Conservation (phyloP, 257 asterid species). For the Rhazya stricta region DNA sequence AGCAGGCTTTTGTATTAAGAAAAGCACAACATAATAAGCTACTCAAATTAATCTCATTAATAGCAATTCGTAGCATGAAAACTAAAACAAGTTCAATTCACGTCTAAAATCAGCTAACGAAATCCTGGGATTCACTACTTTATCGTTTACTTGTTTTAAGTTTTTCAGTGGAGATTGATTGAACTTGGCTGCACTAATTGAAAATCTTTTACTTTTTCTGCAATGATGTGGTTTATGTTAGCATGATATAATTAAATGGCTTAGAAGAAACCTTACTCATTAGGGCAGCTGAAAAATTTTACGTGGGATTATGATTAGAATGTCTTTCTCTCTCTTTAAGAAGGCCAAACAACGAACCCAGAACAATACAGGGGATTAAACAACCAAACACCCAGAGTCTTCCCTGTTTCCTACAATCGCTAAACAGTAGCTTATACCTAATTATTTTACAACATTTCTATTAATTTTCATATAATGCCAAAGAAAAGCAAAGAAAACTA, state of each 20-base stretch:
- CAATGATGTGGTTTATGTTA: neutral
- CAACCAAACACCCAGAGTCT: neutral
- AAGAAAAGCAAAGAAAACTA: neutral
- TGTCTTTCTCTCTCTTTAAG: neutral
- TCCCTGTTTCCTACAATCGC: neutral
- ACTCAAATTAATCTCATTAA: neutral
- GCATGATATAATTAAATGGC: neutral
- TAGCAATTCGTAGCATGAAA: neutral
- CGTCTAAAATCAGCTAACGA: neutral
- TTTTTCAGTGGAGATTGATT: neutral
- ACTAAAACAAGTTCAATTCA: neutral
- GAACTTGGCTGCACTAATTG: neutral
- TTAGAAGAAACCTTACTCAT: conserved; percentile 12
- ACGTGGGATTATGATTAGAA: conserved; percentile 3
- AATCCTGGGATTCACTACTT: neutral
- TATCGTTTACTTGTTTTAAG: neutral
- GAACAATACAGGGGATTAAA: neutral
- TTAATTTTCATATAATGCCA: neutral
- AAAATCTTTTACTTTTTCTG: neutral
- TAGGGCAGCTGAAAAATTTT: conserved; percentile 18
- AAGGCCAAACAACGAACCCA: neutral
- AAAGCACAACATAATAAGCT: neutral
- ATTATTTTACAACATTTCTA: neutral
- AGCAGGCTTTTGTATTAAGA: neutral
- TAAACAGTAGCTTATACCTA: neutral